Percentiles rank a stretch among this genome's conserved stretches.
phyloP scores from a whole-genome alignment of 352 stramenopile species.

The Blastocystis sp. region DNA sequence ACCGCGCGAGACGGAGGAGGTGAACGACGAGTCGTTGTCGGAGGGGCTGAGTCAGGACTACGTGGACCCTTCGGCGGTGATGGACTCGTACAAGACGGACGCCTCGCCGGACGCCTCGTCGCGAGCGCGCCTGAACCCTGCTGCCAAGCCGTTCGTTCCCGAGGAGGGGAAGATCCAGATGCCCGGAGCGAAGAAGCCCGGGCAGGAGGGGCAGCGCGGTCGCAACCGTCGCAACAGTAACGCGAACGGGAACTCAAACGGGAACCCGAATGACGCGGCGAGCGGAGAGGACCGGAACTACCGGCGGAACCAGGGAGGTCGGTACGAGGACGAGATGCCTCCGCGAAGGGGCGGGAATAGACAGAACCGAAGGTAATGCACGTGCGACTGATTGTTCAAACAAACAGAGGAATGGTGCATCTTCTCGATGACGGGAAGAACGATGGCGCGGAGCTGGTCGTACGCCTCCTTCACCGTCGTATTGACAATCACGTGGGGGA shows the following conservation, averaged over 20 bases:
- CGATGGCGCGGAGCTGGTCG: constrained; percentile 79
- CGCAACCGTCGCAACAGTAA: no score
- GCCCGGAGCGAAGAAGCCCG: not conserved
- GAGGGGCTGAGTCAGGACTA: no score
- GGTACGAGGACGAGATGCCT: not conserved
- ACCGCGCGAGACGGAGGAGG: not conserved
- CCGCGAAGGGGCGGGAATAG: not conserved
- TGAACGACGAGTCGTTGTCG: no score
- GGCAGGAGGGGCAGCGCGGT: no score
- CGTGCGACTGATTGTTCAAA: constrained; percentile 9
- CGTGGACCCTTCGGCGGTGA: no score
- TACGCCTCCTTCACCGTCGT: constrained; percentile 85
- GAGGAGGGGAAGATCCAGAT: not conserved
- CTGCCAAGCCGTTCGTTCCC: not conserved
- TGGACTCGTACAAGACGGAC: no score
- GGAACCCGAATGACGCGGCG: no score
- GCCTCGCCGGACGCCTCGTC: no score
- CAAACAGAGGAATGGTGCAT: constrained; percentile 77
- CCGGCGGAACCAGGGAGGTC: not conserved
- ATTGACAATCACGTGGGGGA: constrained; percentile 88
- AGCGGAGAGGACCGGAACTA: not conserved
- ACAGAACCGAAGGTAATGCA: constrained; percentile 14
- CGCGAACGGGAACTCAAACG: no score
- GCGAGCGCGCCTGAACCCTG: not conserved
- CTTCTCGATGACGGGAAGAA: constrained; percentile 83